A percentile compares a stretch with the other conserved stretches of the same genome.
These are phyloP conservation scores for Kodamaea plutei DNA, from an alignment of 1,139 yeast genomes.

Conservation along the genomic window DNA sequence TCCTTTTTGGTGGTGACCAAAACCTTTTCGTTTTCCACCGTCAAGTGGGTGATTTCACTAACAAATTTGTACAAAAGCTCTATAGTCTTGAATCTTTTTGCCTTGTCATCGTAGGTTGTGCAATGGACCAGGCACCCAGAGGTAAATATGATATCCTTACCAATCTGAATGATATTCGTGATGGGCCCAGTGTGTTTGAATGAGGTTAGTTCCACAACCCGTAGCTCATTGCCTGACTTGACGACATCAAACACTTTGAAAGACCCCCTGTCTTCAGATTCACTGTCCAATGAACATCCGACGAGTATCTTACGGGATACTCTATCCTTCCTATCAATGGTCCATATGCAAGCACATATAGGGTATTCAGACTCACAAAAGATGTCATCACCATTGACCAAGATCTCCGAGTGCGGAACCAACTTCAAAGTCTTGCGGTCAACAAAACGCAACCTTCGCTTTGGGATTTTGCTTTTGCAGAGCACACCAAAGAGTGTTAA, in stretches of 20 bases:
- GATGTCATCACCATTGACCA: conserved; percentile 17
- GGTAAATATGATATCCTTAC: conserved; percentile 30
- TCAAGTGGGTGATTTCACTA: conserved; percentile 36
- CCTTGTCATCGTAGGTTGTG: conserved; percentile 36
- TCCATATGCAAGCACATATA: conserved; percentile 32
- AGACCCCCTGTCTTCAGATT: conserved; percentile 21
- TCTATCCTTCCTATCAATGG: conserved; percentile 28
- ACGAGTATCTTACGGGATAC: conserved; percentile 38
- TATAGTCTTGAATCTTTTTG: conserved; percentile 34
- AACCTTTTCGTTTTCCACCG: conserved; percentile 15
- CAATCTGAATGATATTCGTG: conserved; percentile 35
- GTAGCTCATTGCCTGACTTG: conserved; percentile 19
- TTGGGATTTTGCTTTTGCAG: conserved; percentile 27
- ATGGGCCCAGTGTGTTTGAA: conserved; percentile 35
- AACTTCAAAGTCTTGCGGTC: conserved; percentile 29
- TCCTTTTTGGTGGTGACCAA: conserved; percentile 39
- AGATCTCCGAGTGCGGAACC: conserved; percentile 9
- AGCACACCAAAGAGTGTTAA: conserved; percentile 33
- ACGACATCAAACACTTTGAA: conserved; percentile 43
- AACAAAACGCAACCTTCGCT: conserved; percentile 26
- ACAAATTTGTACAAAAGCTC: conserved; percentile 25
- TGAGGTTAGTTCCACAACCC: conserved; percentile 34
- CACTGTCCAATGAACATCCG: conserved; percentile 28
- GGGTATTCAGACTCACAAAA: conserved; percentile 36
- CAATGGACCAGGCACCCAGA: conserved; percentile 30